phyloP scores from a whole-genome alignment of 345 rosid species.

The Dipteronia sinensis region DNA sequence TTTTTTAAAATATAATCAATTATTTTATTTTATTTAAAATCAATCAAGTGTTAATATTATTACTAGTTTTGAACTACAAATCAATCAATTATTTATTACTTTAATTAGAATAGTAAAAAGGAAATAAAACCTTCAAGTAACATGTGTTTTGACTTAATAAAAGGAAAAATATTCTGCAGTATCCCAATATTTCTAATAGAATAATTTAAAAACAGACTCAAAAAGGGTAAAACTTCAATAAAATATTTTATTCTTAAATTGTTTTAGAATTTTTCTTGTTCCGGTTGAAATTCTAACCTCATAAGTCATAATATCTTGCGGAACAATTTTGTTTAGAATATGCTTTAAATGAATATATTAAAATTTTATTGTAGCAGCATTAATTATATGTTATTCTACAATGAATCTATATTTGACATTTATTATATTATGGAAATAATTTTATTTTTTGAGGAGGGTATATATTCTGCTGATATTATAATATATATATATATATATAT shows the following conservation, averaged over 20 bases:
- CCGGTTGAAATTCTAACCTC: no score
- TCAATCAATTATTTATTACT: no score
- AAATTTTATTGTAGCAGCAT: no score
- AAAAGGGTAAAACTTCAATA: not conserved
- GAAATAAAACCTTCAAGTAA: not conserved
- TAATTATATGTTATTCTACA: no score
- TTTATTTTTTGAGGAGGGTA: not conserved
- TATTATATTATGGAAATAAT: not conserved
- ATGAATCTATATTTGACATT: no score
- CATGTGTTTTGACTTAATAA: not conserved
- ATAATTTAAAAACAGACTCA: not conserved
- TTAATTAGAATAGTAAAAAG: not conserved
- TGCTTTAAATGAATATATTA: no score
- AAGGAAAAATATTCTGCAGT: not conserved
- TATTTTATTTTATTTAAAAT: not conserved
- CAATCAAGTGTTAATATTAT: no score
- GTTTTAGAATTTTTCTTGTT: no score
- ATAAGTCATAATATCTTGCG: no score
- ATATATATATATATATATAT: not conserved
- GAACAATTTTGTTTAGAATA: no score
- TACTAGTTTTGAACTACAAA: no score
- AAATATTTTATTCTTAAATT: no score
- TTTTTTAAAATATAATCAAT: not conserved
- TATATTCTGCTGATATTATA: conserved; percentile 2
- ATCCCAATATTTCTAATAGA: not conserved